Base-by-base conservation (phyloP, 2,329 filamentous ascomycete genomes). In the Tolypocladium album region DNA sequence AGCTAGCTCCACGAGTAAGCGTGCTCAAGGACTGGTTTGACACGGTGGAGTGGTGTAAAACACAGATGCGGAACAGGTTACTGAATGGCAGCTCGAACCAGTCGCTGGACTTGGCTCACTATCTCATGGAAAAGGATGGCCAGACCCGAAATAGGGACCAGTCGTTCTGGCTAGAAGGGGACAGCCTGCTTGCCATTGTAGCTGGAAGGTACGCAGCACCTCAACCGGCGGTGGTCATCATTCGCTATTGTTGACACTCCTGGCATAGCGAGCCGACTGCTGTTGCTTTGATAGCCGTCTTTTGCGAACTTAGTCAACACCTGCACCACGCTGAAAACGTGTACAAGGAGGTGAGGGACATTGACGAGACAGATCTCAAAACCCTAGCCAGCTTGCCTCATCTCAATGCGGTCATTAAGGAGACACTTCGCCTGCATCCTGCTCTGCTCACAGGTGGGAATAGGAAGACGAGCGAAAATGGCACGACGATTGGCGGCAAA, bases 401-500 rank as follows among this genome's bases (percentile, higher is more conserved):
- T 27, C 47, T 52, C 47, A 52, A 52, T 17, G 47, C 47, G 13
- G 47, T 52, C 24, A 52, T 52, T 9, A 62, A 66, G 3, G 69
- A 70, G 38, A 52, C 65, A 0, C 39, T 69, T 24, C 67, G 69
- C 1, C 62, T 70, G 0, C 61, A 66, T 17, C 66, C 67, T 8
- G 60, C 61, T 13, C 40, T 66, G 5, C 60, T 64, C 1, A 67
- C 62, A 1, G 67, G 62, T 12, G 47, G 47, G 17, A 52, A 62
- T 13, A 56, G 69, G 5, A 66, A 67, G 47, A 68, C 64, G 1
- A 60, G 52, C 12, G 39, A 27, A 11, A 60, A 61, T 13, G 67
- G 67, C 5, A 40, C 66, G 7, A 61, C 34, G 2, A 62, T 67
- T 20, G 66, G 59, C 1, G 62, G 62, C 6, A 57, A 36, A 5